These are phyloP conservation scores for Teunomyces stri DNA, from an alignment of 805 yeast species.

Conservation along the genomic window DNA sequence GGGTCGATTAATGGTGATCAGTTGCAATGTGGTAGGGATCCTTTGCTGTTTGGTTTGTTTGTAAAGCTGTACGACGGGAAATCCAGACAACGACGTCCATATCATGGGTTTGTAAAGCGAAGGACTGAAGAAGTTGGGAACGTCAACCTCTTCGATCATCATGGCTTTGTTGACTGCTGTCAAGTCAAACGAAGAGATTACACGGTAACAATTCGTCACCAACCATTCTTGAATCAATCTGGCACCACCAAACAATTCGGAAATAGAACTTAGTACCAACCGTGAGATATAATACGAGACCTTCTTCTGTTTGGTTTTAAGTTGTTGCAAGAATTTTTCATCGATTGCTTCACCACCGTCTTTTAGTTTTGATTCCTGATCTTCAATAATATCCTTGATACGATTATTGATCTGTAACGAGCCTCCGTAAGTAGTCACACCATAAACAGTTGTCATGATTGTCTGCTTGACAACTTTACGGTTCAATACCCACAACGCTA, in stretches of 20 bases:
- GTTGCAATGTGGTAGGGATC: constrained; percentile 23
- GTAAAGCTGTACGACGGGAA: constrained; percentile 41
- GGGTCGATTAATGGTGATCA: constrained; percentile 17
- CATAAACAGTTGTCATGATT: constrained; percentile 46
- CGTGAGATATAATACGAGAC: constrained; percentile 18
- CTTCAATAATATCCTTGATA: constrained; percentile 21
- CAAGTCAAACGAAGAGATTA: constrained; percentile 24
- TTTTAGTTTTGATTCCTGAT: constrained; percentile 7
- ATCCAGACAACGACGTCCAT: constrained; percentile 42
- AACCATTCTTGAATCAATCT: constrained; percentile 36
- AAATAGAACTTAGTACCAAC: constrained; percentile 23
- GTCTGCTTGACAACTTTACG: constrained; percentile 41
- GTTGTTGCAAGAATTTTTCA: not conserved
- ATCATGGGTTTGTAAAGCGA: constrained; percentile 32
- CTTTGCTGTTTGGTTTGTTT: constrained; percentile 11
- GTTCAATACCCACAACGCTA: constrained; percentile 1
- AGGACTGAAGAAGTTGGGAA: constrained; percentile 18
- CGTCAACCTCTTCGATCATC: not conserved
- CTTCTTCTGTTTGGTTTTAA: not conserved
- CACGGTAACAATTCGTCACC: constrained; percentile 26
- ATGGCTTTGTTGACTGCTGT: constrained; percentile 10
- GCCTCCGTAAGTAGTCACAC: constrained; percentile 41
- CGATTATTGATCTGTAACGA: constrained; percentile 26
- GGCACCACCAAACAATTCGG: constrained; percentile 33
- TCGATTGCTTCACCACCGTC: not conserved